These are phyloP conservation scores for Diplogelasinospora grovesii DNA, from an alignment of 495 filamentous ascomycete genomes.

Conservation along the genomic window DNA sequence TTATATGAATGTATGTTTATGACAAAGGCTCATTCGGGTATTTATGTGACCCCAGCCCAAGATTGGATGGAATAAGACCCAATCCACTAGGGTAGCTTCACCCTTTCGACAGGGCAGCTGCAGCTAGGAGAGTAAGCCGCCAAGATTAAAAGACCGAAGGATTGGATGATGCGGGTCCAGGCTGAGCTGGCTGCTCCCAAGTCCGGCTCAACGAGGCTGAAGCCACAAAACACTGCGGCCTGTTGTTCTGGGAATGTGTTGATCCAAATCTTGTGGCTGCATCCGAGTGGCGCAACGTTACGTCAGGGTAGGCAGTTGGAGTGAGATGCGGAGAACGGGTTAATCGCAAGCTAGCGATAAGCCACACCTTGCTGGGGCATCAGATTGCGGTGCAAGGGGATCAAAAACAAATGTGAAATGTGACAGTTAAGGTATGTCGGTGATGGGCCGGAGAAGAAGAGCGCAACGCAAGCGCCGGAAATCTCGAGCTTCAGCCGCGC, in stretches of 20 bases:
- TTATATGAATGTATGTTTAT: constrained; percentile 3
- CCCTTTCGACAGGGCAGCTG: background rate
- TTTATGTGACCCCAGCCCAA: constrained; percentile 2
- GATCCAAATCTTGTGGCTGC: constrained; percentile 8
- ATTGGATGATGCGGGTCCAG: background rate
- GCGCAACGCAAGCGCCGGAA: no score
- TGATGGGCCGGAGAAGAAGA: no score
- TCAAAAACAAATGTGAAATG: no score
- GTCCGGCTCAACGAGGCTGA: constrained; percentile 5
- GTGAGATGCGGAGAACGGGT: no score
- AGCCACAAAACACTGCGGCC: background rate
- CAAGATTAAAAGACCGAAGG: background rate
- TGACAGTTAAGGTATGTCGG: no score
- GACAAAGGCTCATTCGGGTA: constrained; percentile 3
- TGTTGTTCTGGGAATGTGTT: background rate
- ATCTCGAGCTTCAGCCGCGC: no score
- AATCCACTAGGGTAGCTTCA: constrained; percentile 6
- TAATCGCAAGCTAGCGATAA: no score
- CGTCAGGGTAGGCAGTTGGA: no score
- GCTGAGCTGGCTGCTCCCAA: background rate
- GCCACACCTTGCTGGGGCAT: no score
- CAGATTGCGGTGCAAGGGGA: no score
- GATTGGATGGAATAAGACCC: background rate
- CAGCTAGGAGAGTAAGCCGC: background rate
- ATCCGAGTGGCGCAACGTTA: constrained; percentile 24